Percentiles rank a stretch among this genome's conserved stretches.
phyloP scores from a whole-genome alignment of 2,329 filamentous ascomycete genomes.

The Colletotrichum higginsianum region DNA sequence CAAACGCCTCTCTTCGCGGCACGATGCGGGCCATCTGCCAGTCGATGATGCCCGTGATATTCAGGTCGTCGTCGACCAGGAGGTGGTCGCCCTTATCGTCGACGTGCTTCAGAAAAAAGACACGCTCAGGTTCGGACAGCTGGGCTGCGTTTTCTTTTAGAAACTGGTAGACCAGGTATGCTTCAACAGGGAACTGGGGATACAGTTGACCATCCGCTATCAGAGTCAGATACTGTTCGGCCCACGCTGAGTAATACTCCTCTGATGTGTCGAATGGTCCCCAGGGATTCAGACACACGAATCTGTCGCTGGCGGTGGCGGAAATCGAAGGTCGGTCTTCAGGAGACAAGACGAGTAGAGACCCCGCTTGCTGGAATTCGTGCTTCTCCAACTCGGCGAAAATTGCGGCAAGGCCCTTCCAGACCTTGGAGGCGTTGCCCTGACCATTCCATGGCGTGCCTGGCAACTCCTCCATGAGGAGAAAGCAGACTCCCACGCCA shows the following conservation, averaged over 20 bases:
- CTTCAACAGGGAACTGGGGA: conserved; percentile 47
- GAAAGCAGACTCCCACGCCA: conserved; percentile 47
- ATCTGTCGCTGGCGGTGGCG: conserved; percentile 49
- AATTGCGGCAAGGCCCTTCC: conserved; percentile 48
- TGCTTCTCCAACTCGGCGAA: conserved; percentile 47
- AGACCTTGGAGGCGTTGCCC: conserved; percentile 46
- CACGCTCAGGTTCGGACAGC: conserved; percentile 49
- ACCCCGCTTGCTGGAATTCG: conserved; percentile 47
- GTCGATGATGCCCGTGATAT: conserved; percentile 54
- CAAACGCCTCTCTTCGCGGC: conserved; percentile 23
- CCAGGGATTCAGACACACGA: conserved; percentile 45
- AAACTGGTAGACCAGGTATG: conserved; percentile 57
- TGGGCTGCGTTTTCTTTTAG: conserved; percentile 49
- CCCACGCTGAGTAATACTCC: conserved; percentile 46
- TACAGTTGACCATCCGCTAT: conserved; percentile 52
- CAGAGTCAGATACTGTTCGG: conserved; percentile 47
- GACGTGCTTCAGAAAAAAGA: conserved; percentile 55
- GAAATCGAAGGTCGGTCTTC: conserved; percentile 42
- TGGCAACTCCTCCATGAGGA: conserved; percentile 48
- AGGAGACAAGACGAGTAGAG: conserved; percentile 41
- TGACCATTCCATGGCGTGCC: conserved; percentile 45
- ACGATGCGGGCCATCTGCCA: conserved; percentile 46
- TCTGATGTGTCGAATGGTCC: conserved; percentile 40
- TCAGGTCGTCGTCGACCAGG: conserved; percentile 57
- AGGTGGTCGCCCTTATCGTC: conserved; percentile 64